Percentiles rank a stretch among this genome's conserved stretches.
phyloP scores from a whole-genome alignment of 1,284 basidiomycete species.

The Cryptococcus sp. region DNA sequence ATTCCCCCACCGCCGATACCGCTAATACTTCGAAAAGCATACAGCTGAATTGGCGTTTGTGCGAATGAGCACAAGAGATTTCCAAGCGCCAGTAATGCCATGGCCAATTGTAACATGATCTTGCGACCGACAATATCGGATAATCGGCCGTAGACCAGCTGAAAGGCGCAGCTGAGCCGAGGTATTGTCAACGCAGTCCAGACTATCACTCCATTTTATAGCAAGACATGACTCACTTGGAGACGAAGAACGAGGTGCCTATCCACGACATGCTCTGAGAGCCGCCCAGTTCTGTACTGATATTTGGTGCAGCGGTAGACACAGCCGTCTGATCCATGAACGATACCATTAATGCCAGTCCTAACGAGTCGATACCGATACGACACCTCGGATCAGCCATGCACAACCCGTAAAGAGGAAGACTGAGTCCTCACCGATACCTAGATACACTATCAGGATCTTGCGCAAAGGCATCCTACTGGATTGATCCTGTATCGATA shows the following conservation, averaged over 20 bases:
- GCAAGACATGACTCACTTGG: constrained; percentile 25
- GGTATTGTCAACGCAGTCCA: not conserved
- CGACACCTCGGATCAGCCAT: not conserved
- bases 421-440: constrained; percentile 21
- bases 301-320: constrained; percentile 34
- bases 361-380: not conserved
- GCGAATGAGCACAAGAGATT: constrained; percentile 41
- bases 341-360: constrained; percentile 33
- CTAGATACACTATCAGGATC: constrained; percentile 33
- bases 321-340: constrained; percentile 44
- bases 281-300: constrained; percentile 31
- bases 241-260: constrained; percentile 38
- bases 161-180: constrained; percentile 29
- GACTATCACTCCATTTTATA: not conserved
- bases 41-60: constrained; percentile 37
- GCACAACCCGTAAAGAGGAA: not conserved
- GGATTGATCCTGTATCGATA: constrained; percentile 34
- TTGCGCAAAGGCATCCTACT: constrained; percentile 22
- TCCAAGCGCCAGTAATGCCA: constrained; percentile 32
- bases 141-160: constrained; percentile 39
- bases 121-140: constrained; percentile 43
- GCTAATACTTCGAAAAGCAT: constrained; percentile 50
- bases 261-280: constrained; percentile 36
- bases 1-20: constrained; percentile 56
- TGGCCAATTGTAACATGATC: constrained; percentile 29